Evolutionary conservation across 2,329 filamentous ascomycete genomes (phyloP), one percentile per base, ranked within the genome.

Genomic region (Pseudocercospora macadamiae): DNA sequence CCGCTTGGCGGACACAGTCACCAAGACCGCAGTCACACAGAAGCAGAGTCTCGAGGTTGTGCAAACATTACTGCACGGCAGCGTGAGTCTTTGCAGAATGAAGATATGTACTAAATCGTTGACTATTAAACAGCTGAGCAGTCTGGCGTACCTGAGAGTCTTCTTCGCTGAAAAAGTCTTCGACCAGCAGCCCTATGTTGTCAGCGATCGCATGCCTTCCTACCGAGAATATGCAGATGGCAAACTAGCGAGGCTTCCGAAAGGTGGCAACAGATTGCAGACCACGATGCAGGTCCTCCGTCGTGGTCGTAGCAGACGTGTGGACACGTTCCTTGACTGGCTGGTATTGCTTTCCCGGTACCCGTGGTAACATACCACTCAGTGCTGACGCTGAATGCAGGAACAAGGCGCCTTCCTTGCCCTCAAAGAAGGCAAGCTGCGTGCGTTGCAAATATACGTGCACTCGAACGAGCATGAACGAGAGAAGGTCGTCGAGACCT

Each of bases 391-490:
- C n/a, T 4, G 14, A 12, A 25, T 6, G n/a, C 54, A 83, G 80
- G 80, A 83, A 67, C 68, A 73, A 21, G 80, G 77, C 6, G 77
- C 78, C 2, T 82, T 82, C 62, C 73, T 78, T 16, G 79, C 79
- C 4, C 63, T 83, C 3, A 68, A 73, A 48, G 72, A 71, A 19
- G 75, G 75, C 25, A 70, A 74, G 21, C 72, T 83, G 3, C 72
- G 75, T 25, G 75, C 75, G 2, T 58, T 83, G n/a, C 77, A 82
- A 58, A 63, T 83, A 28, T 78, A 76, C 32, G 73, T 83, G 18
- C 74, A 77, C 57, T 71, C 75, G 26, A 72, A 78, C 59, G 71
- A 72, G 18, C 63, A 74, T 16, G 57, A 70, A 4, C 64, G 67
- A 2, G 49, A 66, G 30, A 61, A 68, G 51, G 74, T 82, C n/a